Evolutionary conservation across 768 basidiomycete genomes (phyloP).

Genomic region (Russula lepida): DNA sequence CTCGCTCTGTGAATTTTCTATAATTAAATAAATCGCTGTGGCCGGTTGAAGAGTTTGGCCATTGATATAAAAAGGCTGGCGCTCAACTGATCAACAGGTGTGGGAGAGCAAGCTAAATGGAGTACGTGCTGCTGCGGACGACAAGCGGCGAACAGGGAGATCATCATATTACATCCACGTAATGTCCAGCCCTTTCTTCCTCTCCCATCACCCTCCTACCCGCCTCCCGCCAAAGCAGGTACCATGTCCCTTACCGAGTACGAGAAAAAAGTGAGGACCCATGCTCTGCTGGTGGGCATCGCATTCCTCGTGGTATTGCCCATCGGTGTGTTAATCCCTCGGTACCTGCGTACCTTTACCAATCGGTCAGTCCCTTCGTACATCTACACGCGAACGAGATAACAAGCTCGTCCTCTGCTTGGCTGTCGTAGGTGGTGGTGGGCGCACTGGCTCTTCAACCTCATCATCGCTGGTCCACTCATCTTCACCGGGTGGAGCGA

Average conservation of each 20-base stretch:
- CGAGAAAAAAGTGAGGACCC: slow-evolving; percentile 6
- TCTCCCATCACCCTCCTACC: background rate
- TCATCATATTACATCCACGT: too few species aligned
- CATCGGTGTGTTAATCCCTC: background rate
- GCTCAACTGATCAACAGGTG: too few species aligned
- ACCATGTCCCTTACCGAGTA: slow-evolving; percentile 3
- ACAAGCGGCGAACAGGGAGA: too few species aligned
- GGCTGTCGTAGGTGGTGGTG: slow-evolving; percentile 6
- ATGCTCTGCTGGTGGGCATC: slow-evolving; percentile 1
- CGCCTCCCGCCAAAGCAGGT: background rate
- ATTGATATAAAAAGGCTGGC: background rate
- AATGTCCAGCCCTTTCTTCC: background rate
- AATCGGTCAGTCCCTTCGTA: too few species aligned
- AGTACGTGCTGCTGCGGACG: too few species aligned
- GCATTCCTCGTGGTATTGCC: slow-evolving; percentile 8
- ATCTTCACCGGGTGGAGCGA: slow-evolving; percentile 43
- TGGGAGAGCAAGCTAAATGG: too few species aligned
- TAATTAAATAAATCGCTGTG: too few species aligned
- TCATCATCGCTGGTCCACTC: slow-evolving; percentile 39
- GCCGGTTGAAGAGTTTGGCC: background rate
- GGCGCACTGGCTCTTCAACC: slow-evolving; percentile 6
- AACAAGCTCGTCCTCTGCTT: background rate
- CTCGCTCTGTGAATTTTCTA: too few species aligned
- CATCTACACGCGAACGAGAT: background rate
- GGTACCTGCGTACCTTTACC: slow-evolving; percentile 8